Base-by-base conservation (phyloP, 2,329 filamentous ascomycete species). In the Microsporum canis region DNA sequence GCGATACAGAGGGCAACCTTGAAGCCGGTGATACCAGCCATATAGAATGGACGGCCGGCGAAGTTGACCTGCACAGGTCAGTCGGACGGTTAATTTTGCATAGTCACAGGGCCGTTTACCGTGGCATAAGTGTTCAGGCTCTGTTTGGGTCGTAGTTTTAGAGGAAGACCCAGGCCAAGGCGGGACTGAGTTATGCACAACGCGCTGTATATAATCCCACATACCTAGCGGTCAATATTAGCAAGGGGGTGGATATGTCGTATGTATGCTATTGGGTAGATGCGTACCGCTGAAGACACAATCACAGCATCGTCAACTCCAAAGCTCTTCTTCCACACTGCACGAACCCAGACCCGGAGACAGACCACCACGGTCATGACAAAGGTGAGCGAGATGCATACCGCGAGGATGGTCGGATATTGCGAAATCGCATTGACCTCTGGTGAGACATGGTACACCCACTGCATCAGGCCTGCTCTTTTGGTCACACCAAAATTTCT, bases 11-110 rank as follows among this genome's bases (percentile, higher is more conserved):
- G 71, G 0, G 80, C 79, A 33, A 81, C 76, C 66, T 83, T 83
- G 75, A 83, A 83, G 61, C 80, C 80, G 62, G 78, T 78, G 67
- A 83, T 80, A 41, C 80, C 80, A 5, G 81, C 57, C 63, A 82
- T 79, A 63, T 83, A 83, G 51, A 82, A 76, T 0, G 80, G 80
- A 2, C 80, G 75, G 1, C 80, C 80, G 3, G 77, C 78, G 64
- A 76, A 82, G 67, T 83, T 83, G 66, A 80, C 70, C 60, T 78
- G 67, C 10, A 17, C n/a, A 14, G 12, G 59, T 23, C 17, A 23
- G 17, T 23, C 39, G 7, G 17, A 5, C 39, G 17, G 3, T 43
- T n/a, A 43, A n/a, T 23, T 43, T 14, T n/a, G 10, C 14, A 43
- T 17, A 33, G 6, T 29, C 36, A 38, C 17, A 57, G 27, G 12